Conservation (phyloP, 176 grass and related monocot species). For the Dactylis glomerata region DNA sequence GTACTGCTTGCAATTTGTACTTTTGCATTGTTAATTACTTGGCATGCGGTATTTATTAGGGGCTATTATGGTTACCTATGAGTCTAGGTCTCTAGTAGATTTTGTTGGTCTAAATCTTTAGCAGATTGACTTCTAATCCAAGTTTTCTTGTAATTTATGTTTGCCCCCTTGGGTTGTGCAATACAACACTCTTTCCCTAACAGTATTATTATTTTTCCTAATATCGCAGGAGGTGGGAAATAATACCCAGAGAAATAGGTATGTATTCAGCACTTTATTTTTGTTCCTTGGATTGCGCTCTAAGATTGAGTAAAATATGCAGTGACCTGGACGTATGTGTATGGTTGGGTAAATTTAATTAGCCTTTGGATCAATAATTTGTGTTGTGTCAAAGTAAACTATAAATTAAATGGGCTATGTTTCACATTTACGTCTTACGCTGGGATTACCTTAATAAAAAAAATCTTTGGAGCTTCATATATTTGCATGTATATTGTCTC, state of each 20-base stretch:
- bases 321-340: slow-evolving; percentile 11
- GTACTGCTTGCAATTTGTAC: background rate
- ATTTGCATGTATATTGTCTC: slow-evolving; percentile 1
- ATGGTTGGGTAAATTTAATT: slow-evolving; percentile 20
- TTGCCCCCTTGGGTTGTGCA: background rate
- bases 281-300: slow-evolving; percentile 25
- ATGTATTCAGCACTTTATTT: slow-evolving; percentile 38
- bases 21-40: slow-evolving; percentile 20
- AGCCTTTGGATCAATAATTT: background rate
- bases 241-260: slow-evolving; percentile 82
- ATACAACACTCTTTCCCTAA: background rate
- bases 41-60: slow-evolving; percentile 3
- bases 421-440: slow-evolving; percentile 2
- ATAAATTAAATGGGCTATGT: background rate
- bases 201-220: slow-evolving; percentile 19
- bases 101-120: background rate
- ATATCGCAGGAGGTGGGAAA: slow-evolving; percentile 90
- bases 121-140: background rate
- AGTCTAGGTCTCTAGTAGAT: background rate
- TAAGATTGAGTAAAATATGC: slow-evolving; percentile 14
- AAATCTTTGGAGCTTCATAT: background rate
- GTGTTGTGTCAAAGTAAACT: background rate
- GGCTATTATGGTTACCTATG: background rate
- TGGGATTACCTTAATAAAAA: background rate
- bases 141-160: background rate